phyloP scores from a whole-genome alignment of 352 stramenopile genomes.

The Bremia lactucae region DNA sequence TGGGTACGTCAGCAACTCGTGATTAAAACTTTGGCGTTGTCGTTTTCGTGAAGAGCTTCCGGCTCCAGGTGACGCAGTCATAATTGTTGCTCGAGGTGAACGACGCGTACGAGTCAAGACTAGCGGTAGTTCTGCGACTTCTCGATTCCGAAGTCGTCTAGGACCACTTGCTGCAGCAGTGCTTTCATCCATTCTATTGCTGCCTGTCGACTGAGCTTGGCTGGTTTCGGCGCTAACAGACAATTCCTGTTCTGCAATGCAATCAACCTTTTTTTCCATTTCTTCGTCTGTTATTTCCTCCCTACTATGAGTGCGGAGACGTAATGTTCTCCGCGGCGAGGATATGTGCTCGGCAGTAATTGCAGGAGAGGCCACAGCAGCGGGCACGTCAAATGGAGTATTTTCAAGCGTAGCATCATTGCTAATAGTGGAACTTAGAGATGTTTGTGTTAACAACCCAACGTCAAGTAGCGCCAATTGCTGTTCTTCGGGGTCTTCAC shows the following conservation, averaged over 20 bases:
- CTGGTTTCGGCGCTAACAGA: background rate
- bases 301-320: conserved; percentile 8
- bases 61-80: background rate
- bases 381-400: conserved; percentile 1
- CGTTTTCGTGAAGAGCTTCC: conserved; percentile 23
- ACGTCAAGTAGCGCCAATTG: conserved; percentile 22
- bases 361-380: background rate
- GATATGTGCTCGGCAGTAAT: background rate
- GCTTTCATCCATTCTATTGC: conserved; percentile 6
- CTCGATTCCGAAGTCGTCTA: conserved; percentile 16
- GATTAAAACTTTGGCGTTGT: conserved; percentile 23
- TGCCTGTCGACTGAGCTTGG: conserved; percentile 18
- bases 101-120: conserved; percentile 17
- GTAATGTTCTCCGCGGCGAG: conserved; percentile 11
- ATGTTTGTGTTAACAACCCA: conserved; percentile 9
- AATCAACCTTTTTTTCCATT: conserved; percentile 5
- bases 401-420: conserved; percentile 1
- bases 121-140: conserved; percentile 6
- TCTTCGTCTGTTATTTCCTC: conserved; percentile 14
- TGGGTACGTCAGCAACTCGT: conserved; percentile 33
- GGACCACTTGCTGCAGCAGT: conserved; percentile 5
- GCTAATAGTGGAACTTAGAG: background rate
- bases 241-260: conserved; percentile 5
- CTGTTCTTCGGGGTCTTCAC: conserved; percentile 22
- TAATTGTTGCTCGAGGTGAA: conserved; percentile 17